Evolutionary conservation across 2,329 filamentous ascomycete genomes (phyloP).

Genomic region (Arthrobotrys musiformis): DNA sequence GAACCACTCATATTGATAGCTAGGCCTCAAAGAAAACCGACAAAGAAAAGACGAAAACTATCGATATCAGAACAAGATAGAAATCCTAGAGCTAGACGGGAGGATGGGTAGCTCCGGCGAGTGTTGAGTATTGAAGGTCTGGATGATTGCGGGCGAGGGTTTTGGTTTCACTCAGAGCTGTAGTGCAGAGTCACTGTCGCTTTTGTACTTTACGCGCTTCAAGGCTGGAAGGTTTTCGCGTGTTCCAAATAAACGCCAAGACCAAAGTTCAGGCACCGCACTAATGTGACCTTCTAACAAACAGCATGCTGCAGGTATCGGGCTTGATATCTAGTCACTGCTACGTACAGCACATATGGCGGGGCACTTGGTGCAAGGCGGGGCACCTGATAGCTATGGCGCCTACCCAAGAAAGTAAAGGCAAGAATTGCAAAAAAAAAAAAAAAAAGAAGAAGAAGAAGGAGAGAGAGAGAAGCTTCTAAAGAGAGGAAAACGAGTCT

Average conservation of each 20-base stretch:
- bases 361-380: background rate
- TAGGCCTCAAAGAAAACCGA: background rate
- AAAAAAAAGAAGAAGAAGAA: too few relatives aligned
- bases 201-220: conserved; percentile 49
- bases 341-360: too few relatives aligned
- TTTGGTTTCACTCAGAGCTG: too few relatives aligned
- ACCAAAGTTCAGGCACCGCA: background rate
- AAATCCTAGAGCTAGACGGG: background rate
- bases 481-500: too few relatives aligned
- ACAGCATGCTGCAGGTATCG: background rate
- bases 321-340: too few relatives aligned
- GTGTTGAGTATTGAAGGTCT: background rate
- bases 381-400: background rate
- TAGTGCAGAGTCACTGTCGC: conserved; percentile 10
- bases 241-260: conserved; percentile 54
- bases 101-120: background rate
- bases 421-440: too few relatives aligned
- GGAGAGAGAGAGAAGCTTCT: too few relatives aligned
- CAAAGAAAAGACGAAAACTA: background rate
- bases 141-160: background rate
- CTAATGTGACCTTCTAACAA: background rate
- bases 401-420: background rate
- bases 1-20: conserved; percentile 36
- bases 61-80: background rate
- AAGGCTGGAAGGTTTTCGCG: conserved; percentile 40